Percentiles rank a stretch among this genome's conserved stretches.
phyloP scores from a whole-genome alignment of 2,329 filamentous ascomycete genomes.

The Emericellopsis atlantica region DNA sequence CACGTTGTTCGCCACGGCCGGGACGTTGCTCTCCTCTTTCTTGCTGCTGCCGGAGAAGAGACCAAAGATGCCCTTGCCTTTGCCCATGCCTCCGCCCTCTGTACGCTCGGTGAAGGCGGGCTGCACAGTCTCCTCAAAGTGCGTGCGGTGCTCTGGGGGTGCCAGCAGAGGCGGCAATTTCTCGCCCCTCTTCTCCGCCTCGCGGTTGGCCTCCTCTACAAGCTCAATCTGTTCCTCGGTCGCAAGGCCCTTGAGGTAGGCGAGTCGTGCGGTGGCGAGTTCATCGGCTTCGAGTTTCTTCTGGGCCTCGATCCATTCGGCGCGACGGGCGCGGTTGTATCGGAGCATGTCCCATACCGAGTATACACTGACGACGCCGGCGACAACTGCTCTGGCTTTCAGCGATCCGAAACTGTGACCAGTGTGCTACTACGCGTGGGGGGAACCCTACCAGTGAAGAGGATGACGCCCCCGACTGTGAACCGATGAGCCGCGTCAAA shows the following conservation, averaged over 20 bases:
- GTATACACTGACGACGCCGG: slow-evolving; percentile 42
- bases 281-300: slow-evolving; percentile 39
- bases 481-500: slow-evolving; percentile 44
- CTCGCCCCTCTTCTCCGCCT: slow-evolving; percentile 29
- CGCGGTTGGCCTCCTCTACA: slow-evolving; percentile 42
- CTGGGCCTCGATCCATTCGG: slow-evolving; percentile 44
- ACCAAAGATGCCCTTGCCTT: slow-evolving; percentile 23
- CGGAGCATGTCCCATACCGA: slow-evolving; percentile 49
- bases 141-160: slow-evolving; percentile 24
- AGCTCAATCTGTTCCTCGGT: slow-evolving; percentile 41
- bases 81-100: slow-evolving; percentile 9
- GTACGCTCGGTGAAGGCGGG: slow-evolving; percentile 12
- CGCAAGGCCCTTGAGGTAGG: slow-evolving; percentile 46
- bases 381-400: slow-evolving; percentile 27
- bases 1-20: not conserved
- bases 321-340: slow-evolving; percentile 46
- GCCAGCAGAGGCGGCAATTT: slow-evolving; percentile 39
- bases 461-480: slow-evolving; percentile 40
- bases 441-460: slow-evolving; percentile 39
- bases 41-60: slow-evolving; percentile 14
- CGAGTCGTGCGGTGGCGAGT: slow-evolving; percentile 43
- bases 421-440: not conserved
- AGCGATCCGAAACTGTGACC: not conserved
- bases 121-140: slow-evolving; percentile 21
- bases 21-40: slow-evolving; percentile 7